These are phyloP conservation scores for Fusarium euwallaceae DNA, from an alignment of 2,329 filamentous ascomycete genomes.

Conservation along the genomic window DNA sequence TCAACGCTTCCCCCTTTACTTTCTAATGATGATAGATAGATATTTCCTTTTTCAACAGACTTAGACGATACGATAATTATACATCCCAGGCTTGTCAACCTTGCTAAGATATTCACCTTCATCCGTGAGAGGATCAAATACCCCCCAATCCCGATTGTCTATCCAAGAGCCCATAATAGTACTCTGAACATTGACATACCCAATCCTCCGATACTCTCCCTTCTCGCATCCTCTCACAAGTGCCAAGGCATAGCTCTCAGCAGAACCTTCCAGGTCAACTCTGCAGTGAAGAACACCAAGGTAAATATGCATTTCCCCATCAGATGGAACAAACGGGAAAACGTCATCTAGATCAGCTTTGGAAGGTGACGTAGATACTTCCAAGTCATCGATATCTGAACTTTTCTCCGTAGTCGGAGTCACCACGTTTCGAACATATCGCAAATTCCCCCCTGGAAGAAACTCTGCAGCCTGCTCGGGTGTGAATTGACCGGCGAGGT, in stretches of 20 bases:
- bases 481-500: constrained; percentile 24
- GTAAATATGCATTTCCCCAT: constrained; percentile 16
- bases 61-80: constrained; percentile 33
- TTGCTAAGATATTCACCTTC: constrained; percentile 22
- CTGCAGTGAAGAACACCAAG: constrained; percentile 27
- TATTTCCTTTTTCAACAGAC: not conserved
- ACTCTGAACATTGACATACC: constrained; percentile 6
- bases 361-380: not conserved
- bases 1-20: not conserved
- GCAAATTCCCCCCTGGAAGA: constrained; percentile 28
- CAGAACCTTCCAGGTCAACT: not conserved
- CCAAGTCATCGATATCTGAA: not conserved
- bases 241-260: constrained; percentile 12
- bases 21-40: not conserved
- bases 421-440: constrained; percentile 23
- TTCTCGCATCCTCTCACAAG: constrained; percentile 22
- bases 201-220: constrained; percentile 34
- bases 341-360: constrained; percentile 21
- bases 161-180: constrained; percentile 9
- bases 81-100: constrained; percentile 9
- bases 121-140: constrained; percentile 19
- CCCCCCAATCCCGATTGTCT: constrained; percentile 24
- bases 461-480: constrained; percentile 32
- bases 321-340: not conserved
- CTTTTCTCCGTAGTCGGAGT: not conserved